Base-by-base conservation (phyloP, 163 green algal genomes). In the Volvox carteri region DNA sequence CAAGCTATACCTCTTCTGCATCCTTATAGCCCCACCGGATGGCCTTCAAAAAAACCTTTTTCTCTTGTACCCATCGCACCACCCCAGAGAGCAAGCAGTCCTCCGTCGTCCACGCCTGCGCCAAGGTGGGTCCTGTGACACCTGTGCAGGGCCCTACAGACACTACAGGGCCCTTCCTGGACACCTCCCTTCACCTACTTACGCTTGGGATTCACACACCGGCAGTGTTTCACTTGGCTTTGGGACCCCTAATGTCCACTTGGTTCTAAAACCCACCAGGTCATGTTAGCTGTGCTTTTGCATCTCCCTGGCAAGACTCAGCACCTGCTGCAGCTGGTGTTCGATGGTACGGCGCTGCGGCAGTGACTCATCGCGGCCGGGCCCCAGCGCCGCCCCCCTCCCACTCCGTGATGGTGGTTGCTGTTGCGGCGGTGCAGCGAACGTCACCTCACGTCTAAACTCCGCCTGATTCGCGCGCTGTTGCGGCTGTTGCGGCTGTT, bases 221-320 rank as follows among this genome's bases (percentile, higher is more conserved):
- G n/a, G n/a, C n/a, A n/a, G n/a, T n/a, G n/a, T n/a, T n/a, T n/a
- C n/a, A n/a, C n/a, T n/a, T n/a, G n/a, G n/a, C n/a, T n/a, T n/a
- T n/a, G n/a, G n/a, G 48, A 58, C 11, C 48, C 48, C 48, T 58
- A 58, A 58, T 58, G 48, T 14, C 48, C 11, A 58, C 48, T n/a
- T n/a, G 48, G 48, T 14, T 11, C 14, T 23, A 14, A 58, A 58
- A 58, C 48, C 48, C 48, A 14, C 48, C 48, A 14, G 48, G 48
- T 11, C 48, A 11, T 14, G 12, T 58, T 14, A 58, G 14, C 48
- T 11, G 12, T 23, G 48, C 48, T 14, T 58, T 41, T 86, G 78
- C 39, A 86, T 37, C 25, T 46, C 39, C 58, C 44, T 86, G 25
- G 78, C 78, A 3, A 86, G 78, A 25, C 28, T 60, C 39, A 86